Evolutionary conservation across 371 early-diverging fungal species (phyloP), one percentile per base, ranked within the genome.

Genomic region (Funneliformis caledonium): DNA sequence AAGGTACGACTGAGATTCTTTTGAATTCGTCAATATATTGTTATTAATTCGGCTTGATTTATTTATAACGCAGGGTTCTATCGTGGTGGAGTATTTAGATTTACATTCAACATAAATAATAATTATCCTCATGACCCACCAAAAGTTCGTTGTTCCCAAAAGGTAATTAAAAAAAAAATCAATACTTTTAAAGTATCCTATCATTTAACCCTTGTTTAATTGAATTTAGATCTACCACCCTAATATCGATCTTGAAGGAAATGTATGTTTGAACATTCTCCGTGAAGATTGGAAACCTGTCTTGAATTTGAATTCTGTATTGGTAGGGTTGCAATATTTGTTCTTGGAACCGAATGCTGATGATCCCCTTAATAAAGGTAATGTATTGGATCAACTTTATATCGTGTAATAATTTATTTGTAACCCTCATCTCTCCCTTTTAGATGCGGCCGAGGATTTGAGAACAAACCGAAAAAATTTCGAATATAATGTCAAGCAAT

Each of bases 281-380:
- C 95, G 99, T 78, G 98, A 98, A 84, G 98, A 99, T 85, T 99
- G 99, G 99, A 98, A 97, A 78, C 99, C 99, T 5, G 99, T 99
- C 12, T 89, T 99, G 47, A 98, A 96, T 81, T 89, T 99, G 80
- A 95, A 97, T 85, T 93, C 99, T 59, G 94, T 99, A 50, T 85
- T 99, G 69, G 93, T 99, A 64, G 99, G 99, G 9, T 88, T 99
- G 79, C 96, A 97, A 84, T 96, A 97, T 83, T 87, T 99, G 59
- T 95, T 99, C 82, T 85, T 97, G 82, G 99, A 98, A 81, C 99
- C 99, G 0, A 99, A 99, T 86, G 96, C 99, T 0, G 96, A 98
- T 64, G 99, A 99, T 90, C 99, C 99, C 68, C 90, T 99, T 52
- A 98, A 99, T 91, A 98, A 96, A 87, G 88, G 92, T 91, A 85